Conservation (phyloP, 345 rosid species). For the Salix dunnii region DNA sequence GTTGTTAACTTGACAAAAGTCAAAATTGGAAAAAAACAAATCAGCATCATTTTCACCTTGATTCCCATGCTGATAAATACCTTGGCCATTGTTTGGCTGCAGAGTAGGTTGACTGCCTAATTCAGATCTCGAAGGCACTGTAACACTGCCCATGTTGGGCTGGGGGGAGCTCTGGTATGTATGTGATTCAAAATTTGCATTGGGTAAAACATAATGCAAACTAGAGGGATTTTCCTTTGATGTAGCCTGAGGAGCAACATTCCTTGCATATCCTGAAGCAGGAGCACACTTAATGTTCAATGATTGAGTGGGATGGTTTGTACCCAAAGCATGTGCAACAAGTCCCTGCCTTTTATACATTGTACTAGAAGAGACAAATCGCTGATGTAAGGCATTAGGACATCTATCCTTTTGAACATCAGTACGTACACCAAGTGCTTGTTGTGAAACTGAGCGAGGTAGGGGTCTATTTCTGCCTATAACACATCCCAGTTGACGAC, state of each 20-base stretch:
- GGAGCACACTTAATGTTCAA: conserved; percentile 13
- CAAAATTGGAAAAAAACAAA: conserved; percentile 16
- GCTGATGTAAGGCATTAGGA: conserved; percentile 20
- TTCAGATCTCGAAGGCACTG: conserved; percentile 21
- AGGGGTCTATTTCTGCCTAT: conserved; percentile 21
- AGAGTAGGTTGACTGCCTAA: conserved; percentile 10
- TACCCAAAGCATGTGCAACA: conserved; percentile 9
- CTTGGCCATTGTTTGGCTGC: conserved; percentile 17
- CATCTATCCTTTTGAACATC: conserved; percentile 34
- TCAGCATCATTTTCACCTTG: conserved; percentile 19
- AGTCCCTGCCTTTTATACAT: conserved; percentile 25
- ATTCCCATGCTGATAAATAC: conserved; percentile 7
- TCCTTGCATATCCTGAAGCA: conserved; percentile 9
- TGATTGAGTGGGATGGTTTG: conserved; percentile 16
- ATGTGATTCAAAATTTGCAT: conserved; percentile 18
- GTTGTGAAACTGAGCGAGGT: conserved; percentile 20
- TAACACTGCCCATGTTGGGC: conserved; percentile 6
- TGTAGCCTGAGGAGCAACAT: conserved; percentile 14
- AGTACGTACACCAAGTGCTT: conserved; percentile 27
- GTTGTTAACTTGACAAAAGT: conserved; percentile 12
- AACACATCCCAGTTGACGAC: conserved; percentile 6
- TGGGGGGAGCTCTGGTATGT: conserved; percentile 15
- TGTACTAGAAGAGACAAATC: conserved; percentile 26
- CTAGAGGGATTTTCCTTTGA: conserved; percentile 15
- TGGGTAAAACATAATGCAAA: conserved; percentile 12